A percentile compares a stretch with the other conserved stretches of the same genome.
Evolutionary conservation across 192 early-diverging fungal species (phyloP).

Genomic region (Backusella tuberculispora): DNA sequence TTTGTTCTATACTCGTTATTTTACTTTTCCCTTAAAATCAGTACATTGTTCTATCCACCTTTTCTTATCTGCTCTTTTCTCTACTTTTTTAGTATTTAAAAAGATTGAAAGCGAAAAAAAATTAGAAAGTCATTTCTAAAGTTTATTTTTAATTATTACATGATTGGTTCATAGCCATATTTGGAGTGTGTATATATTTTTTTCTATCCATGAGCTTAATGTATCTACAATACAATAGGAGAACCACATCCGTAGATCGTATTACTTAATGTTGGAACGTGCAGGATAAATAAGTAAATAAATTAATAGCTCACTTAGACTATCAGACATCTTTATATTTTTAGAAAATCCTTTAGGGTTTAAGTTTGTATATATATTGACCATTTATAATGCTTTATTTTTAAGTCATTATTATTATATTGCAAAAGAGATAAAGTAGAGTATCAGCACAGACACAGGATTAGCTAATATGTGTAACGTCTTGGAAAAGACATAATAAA

Average conservation of each 20-base stretch:
- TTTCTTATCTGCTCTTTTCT: background rate
- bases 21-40: background rate
- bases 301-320: background rate
- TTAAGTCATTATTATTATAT: background rate
- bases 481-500: background rate
- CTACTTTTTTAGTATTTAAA: background rate
- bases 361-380: background rate
- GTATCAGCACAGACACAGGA: slow-evolving; percentile 5
- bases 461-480: background rate
- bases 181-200: slow-evolving; percentile 9
- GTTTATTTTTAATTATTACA: background rate
- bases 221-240: background rate
- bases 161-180: slow-evolving; percentile 9
- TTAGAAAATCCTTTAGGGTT: background rate
- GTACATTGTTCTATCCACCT: background rate
- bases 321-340: background rate
- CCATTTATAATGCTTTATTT: slow-evolving; percentile 12
- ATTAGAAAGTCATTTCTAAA: background rate
- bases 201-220: background rate
- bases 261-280: slow-evolving; percentile 10
- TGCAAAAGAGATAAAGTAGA: background rate
- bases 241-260: background rate
- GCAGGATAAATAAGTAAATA: background rate
- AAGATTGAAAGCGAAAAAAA: background rate
- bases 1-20: background rate